These are phyloP conservation scores for Ophiostoma sp. DNA, from an alignment of 2,329 filamentous ascomycete genomes.

Conservation along the genomic window DNA sequence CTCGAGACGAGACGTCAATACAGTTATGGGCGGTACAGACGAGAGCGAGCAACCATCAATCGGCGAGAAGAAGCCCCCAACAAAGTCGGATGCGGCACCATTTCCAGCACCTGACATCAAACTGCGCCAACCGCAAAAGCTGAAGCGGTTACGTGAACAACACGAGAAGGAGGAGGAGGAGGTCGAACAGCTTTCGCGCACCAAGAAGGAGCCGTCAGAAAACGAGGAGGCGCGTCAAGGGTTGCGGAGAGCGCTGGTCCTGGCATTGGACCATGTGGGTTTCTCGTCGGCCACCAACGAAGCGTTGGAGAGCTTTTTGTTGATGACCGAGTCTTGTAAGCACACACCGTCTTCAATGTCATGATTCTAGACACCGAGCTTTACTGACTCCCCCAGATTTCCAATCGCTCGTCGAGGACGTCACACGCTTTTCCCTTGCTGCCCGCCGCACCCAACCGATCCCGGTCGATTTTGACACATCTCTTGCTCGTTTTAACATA, in stretches of 20 bases:
- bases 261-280: slow-evolving; percentile 59
- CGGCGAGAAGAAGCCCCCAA: slow-evolving; percentile 16
- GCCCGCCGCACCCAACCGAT: slow-evolving; percentile 55
- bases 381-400: slow-evolving; percentile 46
- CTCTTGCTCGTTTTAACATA: slow-evolving; percentile 54
- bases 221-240: slow-evolving; percentile 43
- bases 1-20: neutral
- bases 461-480: slow-evolving; percentile 59
- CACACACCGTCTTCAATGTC: neutral
- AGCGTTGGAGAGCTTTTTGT: slow-evolving; percentile 60
- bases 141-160: slow-evolving; percentile 26
- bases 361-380: too few relatives aligned
- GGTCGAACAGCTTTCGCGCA: neutral
- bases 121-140: slow-evolving; percentile 24
- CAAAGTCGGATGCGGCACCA: slow-evolving; percentile 14
- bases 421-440: slow-evolving; percentile 49
- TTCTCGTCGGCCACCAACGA: slow-evolving; percentile 57
- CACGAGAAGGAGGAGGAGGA: slow-evolving; percentile 18
- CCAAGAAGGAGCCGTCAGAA: slow-evolving; percentile 22
- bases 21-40: slow-evolving; percentile 18
- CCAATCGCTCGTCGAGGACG: slow-evolving; percentile 48
- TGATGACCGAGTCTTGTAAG: slow-evolving; percentile 59
- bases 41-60: neutral
- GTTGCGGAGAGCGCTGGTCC: slow-evolving; percentile 56
- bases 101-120: slow-evolving; percentile 2